phyloP scores from a whole-genome alignment of 2,329 filamentous ascomycete species.

The Ophiostoma piceae region DNA sequence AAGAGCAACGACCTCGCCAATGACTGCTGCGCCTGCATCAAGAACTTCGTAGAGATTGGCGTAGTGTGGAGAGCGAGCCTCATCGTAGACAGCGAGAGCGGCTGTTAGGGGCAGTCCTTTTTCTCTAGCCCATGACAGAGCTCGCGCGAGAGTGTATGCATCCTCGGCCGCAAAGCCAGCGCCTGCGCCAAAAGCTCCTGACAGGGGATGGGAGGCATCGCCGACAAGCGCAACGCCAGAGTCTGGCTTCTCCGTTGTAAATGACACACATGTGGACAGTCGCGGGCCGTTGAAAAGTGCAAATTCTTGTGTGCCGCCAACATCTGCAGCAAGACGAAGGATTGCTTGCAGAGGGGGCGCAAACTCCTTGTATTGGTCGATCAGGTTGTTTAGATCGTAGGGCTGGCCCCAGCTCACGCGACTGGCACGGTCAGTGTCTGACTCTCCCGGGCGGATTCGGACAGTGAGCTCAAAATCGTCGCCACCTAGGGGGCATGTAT shows the following conservation, averaged over 20 bases:
- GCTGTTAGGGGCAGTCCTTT: neutral
- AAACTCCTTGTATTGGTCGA: slow-evolving; percentile 32
- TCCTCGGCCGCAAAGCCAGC: slow-evolving; percentile 28
- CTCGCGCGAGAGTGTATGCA: slow-evolving; percentile 24
- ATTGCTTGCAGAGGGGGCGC: slow-evolving; percentile 33
- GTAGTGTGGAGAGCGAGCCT: slow-evolving; percentile 26
- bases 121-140: slow-evolving; percentile 23
- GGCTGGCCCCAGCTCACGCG: slow-evolving; percentile 34
- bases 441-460: slow-evolving; percentile 28
- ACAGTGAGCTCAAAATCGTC: slow-evolving; percentile 36
- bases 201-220: slow-evolving; percentile 47
- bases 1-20: slow-evolving; percentile 16
- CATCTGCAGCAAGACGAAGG: slow-evolving; percentile 31
- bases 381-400: slow-evolving; percentile 27
- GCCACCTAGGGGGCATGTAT: slow-evolving; percentile 34
- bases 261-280: slow-evolving; percentile 30
- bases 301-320: slow-evolving; percentile 29
- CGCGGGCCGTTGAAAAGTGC: slow-evolving; percentile 33
- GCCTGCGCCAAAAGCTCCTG: slow-evolving; percentile 26
- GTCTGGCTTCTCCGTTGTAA: slow-evolving; percentile 17
- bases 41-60: slow-evolving; percentile 25
- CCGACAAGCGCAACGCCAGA: slow-evolving; percentile 43
- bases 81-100: slow-evolving; percentile 25
- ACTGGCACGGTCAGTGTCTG: slow-evolving; percentile 28
- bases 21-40: slow-evolving; percentile 16